These are phyloP conservation scores for Pseudogymnoascus sp. DNA, from an alignment of 2,329 filamentous ascomycete species.

Conservation along the genomic window DNA sequence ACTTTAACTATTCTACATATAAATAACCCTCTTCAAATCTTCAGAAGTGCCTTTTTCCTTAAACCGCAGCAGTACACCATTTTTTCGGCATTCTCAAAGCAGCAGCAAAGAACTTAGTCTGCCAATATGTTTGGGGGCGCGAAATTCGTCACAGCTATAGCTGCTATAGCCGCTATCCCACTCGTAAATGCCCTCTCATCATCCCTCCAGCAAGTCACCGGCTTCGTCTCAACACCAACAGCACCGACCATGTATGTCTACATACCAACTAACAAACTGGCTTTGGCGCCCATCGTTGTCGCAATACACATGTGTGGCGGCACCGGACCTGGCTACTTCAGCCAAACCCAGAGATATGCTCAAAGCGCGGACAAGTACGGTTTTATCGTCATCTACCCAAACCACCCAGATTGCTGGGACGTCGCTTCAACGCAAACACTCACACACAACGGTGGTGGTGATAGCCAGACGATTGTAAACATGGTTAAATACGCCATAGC, in stretches of 20 bases:
- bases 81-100: not conserved
- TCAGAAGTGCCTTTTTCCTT: not conserved
- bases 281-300: too few species aligned
- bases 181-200: not conserved
- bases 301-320: too few species aligned
- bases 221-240: not conserved
- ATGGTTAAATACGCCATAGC: too few species aligned
- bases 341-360: too few species aligned
- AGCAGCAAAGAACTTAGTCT: not conserved
- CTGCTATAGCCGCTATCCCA: not conserved
- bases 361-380: too few species aligned
- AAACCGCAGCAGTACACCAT: not conserved
- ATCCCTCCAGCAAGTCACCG: not conserved
- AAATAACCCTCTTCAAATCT: not conserved
- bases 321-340: too few species aligned
- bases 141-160: not conserved
- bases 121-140: not conserved
- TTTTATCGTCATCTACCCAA: too few species aligned
- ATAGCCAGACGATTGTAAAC: too few species aligned
- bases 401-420: too few species aligned
- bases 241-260: not conserved
- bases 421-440: too few species aligned
- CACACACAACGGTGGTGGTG: too few species aligned
- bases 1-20: not conserved
- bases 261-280: too few species aligned